phyloP scores from a whole-genome alignment of 441 rosid species.

The Dalechampia spathulata region DNA sequence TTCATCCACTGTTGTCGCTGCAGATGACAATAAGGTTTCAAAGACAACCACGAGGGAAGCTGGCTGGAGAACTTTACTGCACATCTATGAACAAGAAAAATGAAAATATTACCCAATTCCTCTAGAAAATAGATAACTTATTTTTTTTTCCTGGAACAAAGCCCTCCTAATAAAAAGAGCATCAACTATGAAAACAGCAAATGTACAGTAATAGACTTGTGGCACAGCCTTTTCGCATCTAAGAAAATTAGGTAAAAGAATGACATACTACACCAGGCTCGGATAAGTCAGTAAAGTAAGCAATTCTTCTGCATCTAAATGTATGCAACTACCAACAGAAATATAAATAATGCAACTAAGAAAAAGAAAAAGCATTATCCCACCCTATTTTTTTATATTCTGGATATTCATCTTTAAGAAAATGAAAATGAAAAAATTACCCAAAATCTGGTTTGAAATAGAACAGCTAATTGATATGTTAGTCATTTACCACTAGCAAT shows the following conservation, averaged over 20 bases:
- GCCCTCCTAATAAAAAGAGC: too few species aligned
- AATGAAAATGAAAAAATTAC: neutral
- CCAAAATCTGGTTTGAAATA: neutral
- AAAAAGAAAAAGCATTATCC: neutral
- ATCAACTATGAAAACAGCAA: too few species aligned
- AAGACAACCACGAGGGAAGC: slow-evolving; percentile 74
- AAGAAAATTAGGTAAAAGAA: slow-evolving; percentile 4
- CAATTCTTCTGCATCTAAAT: neutral
- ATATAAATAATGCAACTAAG: neutral
- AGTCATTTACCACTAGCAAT: slow-evolving; percentile 8
- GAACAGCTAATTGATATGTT: neutral
- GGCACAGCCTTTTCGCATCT: neutral
- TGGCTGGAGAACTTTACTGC: slow-evolving; percentile 95
- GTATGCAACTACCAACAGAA: neutral
- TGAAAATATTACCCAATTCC: neutral
- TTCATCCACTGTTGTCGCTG: slow-evolving; percentile 95
- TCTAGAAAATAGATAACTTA: too few species aligned
- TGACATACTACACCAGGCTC: neutral
- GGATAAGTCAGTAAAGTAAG: neutral
- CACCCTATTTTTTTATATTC: neutral
- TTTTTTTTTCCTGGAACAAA: too few species aligned
- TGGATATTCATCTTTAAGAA: neutral
- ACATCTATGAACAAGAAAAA: slow-evolving; percentile 51
- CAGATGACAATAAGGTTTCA: slow-evolving; percentile 87
- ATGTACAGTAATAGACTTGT: too few species aligned